These are phyloP conservation scores for Phanerodontia chrysosporium DNA, from an alignment of 768 basidiomycete genomes.

Conservation along the genomic window DNA sequence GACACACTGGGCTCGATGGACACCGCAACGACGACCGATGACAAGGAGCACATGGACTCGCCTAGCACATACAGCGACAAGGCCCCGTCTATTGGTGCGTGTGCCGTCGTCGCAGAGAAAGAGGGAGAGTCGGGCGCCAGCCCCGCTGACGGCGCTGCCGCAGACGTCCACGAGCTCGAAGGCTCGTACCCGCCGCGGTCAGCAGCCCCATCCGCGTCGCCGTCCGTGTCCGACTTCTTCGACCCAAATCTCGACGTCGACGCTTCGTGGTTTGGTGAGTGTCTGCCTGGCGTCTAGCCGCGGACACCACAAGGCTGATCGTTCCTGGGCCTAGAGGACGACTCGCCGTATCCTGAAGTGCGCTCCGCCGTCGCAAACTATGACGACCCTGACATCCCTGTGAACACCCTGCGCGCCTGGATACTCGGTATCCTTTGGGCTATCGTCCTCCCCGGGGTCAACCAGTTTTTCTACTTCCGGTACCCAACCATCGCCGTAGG, in stretches of 20 bases:
- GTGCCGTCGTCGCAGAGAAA: not conserved
- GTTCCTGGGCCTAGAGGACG: constrained; percentile 44
- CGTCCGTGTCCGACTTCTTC: constrained; percentile 17
- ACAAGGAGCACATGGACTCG: not conserved
- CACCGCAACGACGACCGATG: not conserved
- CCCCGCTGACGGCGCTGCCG: not conserved
- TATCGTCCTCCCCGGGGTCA: constrained; percentile 43
- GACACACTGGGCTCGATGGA: not conserved
- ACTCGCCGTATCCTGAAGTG: constrained; percentile 84
- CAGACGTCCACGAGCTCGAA: not conserved
- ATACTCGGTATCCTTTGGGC: constrained; percentile 68
- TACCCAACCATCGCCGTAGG: constrained; percentile 35
- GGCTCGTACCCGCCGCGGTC: not conserved
- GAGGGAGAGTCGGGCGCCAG: not conserved
- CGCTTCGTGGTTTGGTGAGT: constrained; percentile 20
- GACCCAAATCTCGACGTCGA: constrained; percentile 26
- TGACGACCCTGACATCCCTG: constrained; percentile 65
- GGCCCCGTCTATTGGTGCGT: constrained; percentile 1
- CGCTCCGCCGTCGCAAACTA: constrained; percentile 72
- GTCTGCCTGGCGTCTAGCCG: not conserved
- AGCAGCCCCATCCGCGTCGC: not conserved
- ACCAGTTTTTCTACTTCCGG: constrained; percentile 51
- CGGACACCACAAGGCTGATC: not conserved
- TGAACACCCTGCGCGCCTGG: constrained; percentile 65
- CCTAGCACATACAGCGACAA: not conserved